A percentile compares a stretch with the other conserved stretches of the same genome.
phyloP scores from a whole-genome alignment of 75 land plant genomes.

The Azolla pinnata region DNA sequence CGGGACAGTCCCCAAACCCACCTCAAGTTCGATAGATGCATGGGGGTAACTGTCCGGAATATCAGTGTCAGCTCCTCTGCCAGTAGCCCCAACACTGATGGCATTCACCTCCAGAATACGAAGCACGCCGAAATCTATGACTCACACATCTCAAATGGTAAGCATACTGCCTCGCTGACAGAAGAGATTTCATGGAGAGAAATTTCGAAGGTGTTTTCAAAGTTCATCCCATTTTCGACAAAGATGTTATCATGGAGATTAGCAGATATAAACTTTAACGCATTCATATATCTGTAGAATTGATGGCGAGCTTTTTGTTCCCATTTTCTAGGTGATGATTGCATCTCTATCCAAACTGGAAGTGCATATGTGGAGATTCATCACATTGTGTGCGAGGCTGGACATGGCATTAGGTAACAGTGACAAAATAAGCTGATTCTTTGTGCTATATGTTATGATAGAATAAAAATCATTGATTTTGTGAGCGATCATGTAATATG shows the following conservation, averaged over 20 bases:
- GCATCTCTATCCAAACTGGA: slow-evolving; percentile 73
- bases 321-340: slow-evolving; percentile 65
- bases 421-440: no score
- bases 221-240: no score
- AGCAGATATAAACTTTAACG: no score
- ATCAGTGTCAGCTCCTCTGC: slow-evolving; percentile 55
- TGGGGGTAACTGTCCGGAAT: slow-evolving; percentile 36
- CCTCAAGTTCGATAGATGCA: slow-evolving; percentile 81
- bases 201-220: no score
- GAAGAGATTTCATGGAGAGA: no score
- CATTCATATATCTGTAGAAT: no score
- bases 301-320: no score
- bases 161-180: no score
- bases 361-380: slow-evolving; percentile 39
- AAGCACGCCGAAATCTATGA: slow-evolving; percentile 40
- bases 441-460: no score
- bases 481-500: no score
- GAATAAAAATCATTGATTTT: no score
- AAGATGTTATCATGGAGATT: no score
- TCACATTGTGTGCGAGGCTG: slow-evolving; percentile 54
- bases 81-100: slow-evolving; percentile 89
- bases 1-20: slow-evolving; percentile 81
- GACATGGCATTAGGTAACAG: slow-evolving; percentile 81
- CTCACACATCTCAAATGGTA: slow-evolving; percentile 59
- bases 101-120: slow-evolving; percentile 84